Percentiles rank a stretch among this genome's conserved stretches.
phyloP scores from a whole-genome alignment of 139 green algal genomes.

The Chlorella sp. region DNA sequence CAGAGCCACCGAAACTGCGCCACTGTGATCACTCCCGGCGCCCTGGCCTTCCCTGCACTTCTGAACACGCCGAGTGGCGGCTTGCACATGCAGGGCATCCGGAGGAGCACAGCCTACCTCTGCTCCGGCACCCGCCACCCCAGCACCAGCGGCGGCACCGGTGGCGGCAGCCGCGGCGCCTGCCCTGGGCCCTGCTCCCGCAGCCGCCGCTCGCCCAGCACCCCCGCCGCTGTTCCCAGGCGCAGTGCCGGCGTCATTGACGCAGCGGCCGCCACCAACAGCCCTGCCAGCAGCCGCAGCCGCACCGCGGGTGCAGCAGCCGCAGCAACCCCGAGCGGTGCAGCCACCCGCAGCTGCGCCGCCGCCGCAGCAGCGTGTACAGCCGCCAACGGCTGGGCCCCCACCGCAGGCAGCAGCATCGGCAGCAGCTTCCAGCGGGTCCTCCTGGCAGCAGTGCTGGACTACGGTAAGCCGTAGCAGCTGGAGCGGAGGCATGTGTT shows the following conservation, averaged over 20 bases:
- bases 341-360: background rate
- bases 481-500: too few species aligned
- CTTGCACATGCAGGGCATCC: background rate
- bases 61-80: too few species aligned
- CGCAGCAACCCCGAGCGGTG: background rate
- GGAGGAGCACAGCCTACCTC: background rate
- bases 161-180: background rate
- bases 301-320: background rate
- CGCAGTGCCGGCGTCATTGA: background rate
- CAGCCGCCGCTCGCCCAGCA: background rate
- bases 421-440: background rate
- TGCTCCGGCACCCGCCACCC: background rate
- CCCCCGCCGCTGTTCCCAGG: background rate
- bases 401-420: background rate
- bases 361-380: background rate
- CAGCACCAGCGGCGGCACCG: background rate
- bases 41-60: too few species aligned
- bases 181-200: background rate
- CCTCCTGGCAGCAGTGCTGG: conserved; percentile 37
- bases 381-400: background rate
- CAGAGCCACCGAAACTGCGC: too few species aligned
- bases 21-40: too few species aligned
- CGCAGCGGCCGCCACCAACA: background rate
- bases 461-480: background rate
- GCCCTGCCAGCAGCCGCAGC: background rate